Base-by-base conservation (phyloP, 345 rosid genomes). In the Arabis hirsuta region DNA sequence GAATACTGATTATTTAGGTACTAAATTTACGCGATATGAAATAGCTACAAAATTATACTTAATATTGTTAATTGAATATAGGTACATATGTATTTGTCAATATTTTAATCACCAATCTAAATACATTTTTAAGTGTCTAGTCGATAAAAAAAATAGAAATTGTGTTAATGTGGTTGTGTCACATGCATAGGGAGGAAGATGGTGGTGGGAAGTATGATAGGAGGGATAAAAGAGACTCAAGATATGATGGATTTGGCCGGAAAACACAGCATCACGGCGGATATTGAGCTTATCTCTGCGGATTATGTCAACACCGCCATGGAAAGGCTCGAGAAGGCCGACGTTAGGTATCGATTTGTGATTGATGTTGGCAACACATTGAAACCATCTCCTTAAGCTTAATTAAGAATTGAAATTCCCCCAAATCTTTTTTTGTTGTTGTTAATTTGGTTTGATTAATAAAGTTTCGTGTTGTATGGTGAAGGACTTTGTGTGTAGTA, bases 151-250 rank as follows among this genome's bases (percentile, higher is more conserved):
- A 20, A 5, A 60, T 39, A 16, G 16, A 16, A 16, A 16, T 36
- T 41, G 41, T 39, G 42, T 10, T 29, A 44, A 44, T 31, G 20
- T 44, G 38, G 42, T 27, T 54, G 48, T 62, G 44, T 52, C 4
- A 12, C 6, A 10, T 66, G 19, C 48, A 14, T 67, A 87, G 87
- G 82, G 67, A 69, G 84, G 78, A 87, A 85, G 57, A 69, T 55
- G 14, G 72, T 83, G 2, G 81, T 42, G 6, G 92, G 88, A 2
- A 83, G 84, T 34, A 26, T 46, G 46, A 39, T 78, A 10, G 92
- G 89, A 52, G 88, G 89, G 26, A 69, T 85, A 72, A 76, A 81
- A 19, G 91, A 87, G 73, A 85, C 85, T n/a, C 87, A 83, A 56
- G 89, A 84, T 65, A 85, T 81, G 89, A 3, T 85, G 0, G 73